These are phyloP conservation scores for Myxozyma mucilagina DNA, from an alignment of 805 yeast genomes.

Conservation along the genomic window DNA sequence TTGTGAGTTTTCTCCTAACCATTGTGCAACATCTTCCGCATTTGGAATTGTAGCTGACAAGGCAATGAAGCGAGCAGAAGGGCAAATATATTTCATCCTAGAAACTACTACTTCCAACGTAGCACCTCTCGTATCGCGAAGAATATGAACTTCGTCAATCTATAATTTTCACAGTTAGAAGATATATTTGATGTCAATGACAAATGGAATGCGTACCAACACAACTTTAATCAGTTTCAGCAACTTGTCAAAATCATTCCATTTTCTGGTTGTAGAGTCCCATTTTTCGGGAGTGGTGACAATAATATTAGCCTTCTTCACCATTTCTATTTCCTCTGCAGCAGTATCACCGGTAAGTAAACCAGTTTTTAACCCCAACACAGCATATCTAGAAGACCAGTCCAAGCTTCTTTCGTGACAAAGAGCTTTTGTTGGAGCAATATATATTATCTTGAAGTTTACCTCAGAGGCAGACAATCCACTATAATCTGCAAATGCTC, in stretches of 20 bases:
- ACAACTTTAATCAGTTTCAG: constrained; percentile 50
- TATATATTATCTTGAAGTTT: constrained; percentile 44
- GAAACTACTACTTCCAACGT: constrained; percentile 51
- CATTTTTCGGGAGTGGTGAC: constrained; percentile 65
- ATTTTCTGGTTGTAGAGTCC: constrained; percentile 57
- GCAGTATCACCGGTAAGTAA: constrained; percentile 58
- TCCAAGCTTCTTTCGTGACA: constrained; percentile 52
- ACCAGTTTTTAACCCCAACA: constrained; percentile 48
- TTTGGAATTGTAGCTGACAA: constrained; percentile 59
- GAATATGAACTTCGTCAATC: constrained; percentile 55
- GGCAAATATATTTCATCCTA: constrained; percentile 48
- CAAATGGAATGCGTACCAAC: constrained; percentile 54
- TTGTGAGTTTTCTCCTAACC: constrained; percentile 43
- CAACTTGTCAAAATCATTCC: constrained; percentile 46
- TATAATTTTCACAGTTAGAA: constrained; percentile 54
- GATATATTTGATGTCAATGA: constrained; percentile 69
- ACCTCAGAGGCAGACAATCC: not conserved
- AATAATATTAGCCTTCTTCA: constrained; percentile 52
- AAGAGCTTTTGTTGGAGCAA: constrained; percentile 63
- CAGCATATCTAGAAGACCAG: constrained; percentile 49
- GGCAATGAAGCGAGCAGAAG: constrained; percentile 47
- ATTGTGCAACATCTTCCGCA: constrained; percentile 49
- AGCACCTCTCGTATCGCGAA: constrained; percentile 52
- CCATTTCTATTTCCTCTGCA: constrained; percentile 47
- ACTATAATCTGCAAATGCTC: constrained; percentile 12